phyloP scores from a whole-genome alignment of 352 stramenopile species.

The Phytophthora podocarpi region DNA sequence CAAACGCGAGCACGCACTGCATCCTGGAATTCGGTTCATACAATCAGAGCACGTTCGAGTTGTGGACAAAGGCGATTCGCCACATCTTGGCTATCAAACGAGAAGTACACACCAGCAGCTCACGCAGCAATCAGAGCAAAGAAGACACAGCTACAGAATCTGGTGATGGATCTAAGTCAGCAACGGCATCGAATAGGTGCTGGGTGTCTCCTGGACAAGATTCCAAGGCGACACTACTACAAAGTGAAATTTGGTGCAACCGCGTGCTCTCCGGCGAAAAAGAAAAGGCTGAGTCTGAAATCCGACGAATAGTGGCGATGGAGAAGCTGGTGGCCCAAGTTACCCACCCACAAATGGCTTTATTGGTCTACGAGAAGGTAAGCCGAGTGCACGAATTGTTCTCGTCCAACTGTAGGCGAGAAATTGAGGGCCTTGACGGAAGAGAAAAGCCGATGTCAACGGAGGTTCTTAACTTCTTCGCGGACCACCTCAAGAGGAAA shows the following conservation, averaged over 20 bases:
- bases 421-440: conserved; percentile 65
- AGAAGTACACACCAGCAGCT: conserved; percentile 30
- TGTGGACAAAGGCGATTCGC: conserved; percentile 86
- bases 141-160: conserved; percentile 22
- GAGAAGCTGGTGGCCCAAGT: conserved; percentile 85
- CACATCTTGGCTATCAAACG: conserved; percentile 67
- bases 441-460: conserved; percentile 48
- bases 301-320: conserved; percentile 84
- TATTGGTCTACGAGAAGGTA: conserved; percentile 89
- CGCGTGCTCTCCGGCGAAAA: conserved; percentile 80
- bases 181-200: conserved; percentile 1
- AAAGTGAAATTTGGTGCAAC: conserved; percentile 89
- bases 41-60: conserved; percentile 84
- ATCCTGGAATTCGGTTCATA: conserved; percentile 83
- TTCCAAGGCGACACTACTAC: conserved; percentile 79
- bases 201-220: conserved; percentile 87
- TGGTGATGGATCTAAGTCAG: not conserved
- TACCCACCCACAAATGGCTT: conserved; percentile 76
- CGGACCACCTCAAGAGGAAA: conserved; percentile 86
- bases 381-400: conserved; percentile 89
- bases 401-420: conserved; percentile 73
- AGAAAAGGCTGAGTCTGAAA: conserved; percentile 85
- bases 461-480: conserved; percentile 83
- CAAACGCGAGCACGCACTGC: conserved; percentile 59
- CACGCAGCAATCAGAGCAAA: conserved; percentile 26